Evolutionary conservation across 2,329 filamentous ascomycete species (phyloP).

Genomic region (Blumeria hordei): DNA sequence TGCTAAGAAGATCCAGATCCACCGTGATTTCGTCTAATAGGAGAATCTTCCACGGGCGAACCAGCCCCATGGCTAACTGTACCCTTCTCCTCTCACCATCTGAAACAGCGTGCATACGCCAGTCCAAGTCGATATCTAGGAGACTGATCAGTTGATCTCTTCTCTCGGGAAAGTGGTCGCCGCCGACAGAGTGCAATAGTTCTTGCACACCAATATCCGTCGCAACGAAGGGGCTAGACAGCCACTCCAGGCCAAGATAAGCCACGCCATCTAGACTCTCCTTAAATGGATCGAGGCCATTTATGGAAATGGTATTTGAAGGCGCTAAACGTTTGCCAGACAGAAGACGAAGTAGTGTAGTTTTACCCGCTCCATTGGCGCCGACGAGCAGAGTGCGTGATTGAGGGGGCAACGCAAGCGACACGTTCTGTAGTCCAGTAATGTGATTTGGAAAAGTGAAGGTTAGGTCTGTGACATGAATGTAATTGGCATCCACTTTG

Average conservation of each 20-base stretch:
- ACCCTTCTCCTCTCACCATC: slow-evolving; percentile 83
- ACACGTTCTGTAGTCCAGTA: slow-evolving; percentile 44
- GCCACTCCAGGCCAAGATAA: slow-evolving; percentile 94
- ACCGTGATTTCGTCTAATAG: slow-evolving; percentile 94
- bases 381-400: slow-evolving; percentile 83
- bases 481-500: too few relatives aligned
- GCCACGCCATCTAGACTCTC: slow-evolving; percentile 78
- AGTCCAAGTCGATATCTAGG: slow-evolving; percentile 72
- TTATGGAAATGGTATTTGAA: slow-evolving; percentile 45
- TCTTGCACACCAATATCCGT: slow-evolving; percentile 83
- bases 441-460: slow-evolving; percentile 63
- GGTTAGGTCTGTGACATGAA: slow-evolving; percentile 28
- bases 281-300: slow-evolving; percentile 77
- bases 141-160: slow-evolving; percentile 71
- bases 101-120: slow-evolving; percentile 89
- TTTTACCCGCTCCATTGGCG: slow-evolving; percentile 93
- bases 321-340: slow-evolving; percentile 88
- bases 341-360: slow-evolving; percentile 73
- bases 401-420: slow-evolving; percentile 51
- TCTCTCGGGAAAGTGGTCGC: slow-evolving; percentile 56
- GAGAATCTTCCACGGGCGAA: slow-evolving; percentile 77
- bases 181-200: slow-evolving; percentile 65
- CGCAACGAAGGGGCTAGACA: slow-evolving; percentile 85
- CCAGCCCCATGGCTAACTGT: slow-evolving; percentile 83
- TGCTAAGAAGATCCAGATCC: slow-evolving; percentile 69